Evolutionary conservation across 495 filamentous ascomycete genomes (phyloP), one percentile per base, ranked within the genome.

Genomic region (Cryomyces antarcticus): DNA sequence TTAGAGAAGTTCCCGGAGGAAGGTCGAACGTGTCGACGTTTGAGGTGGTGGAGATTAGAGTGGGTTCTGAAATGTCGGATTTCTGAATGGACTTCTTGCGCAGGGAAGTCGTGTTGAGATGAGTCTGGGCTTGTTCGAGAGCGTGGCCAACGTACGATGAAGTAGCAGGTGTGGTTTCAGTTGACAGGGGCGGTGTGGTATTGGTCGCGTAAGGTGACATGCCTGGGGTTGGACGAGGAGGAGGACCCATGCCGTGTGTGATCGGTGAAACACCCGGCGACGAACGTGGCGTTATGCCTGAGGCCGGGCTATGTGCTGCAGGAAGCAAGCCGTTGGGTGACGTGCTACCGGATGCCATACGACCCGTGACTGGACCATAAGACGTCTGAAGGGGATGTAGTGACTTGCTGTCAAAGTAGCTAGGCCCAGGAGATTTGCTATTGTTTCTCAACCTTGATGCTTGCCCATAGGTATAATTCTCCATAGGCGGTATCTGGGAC

Each of bases 21-120:
- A 66, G 54, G 30, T 58, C 51, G 28, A 66, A 47, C 1, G 58
- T 62, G 46, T 63, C 62, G 24, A 89, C 70, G 37, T 75, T 77
- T 7, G 77, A 84, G 6, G 82, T 89, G 17, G 69, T 72, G 31
- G 73, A 80, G n/a, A 88, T 58, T 44, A 93, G 79, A 0, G 70
- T 80, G 0, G 85, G 85, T 49, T 89, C 85, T 3, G 82, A 88
- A 34, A 94, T 92, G 28, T 79, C 72, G 31, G 68, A 62, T 52
- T 88, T 85, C 51, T 73, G 77, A 39, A 89, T 63, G 0, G 70
- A 63, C 33, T 72, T 72, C 63, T 84, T 89, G 43, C 57, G 65
- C 24, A 30, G 55, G 27, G 57, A 51, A n/a, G 53, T 36, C 30
- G 38, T 30, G 54, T n/a, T 24, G 17, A 24, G 17, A 55, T 52